phyloP scores from a whole-genome alignment of 1,139 yeast genomes.

The Debaryomycetaceae sp. region DNA sequence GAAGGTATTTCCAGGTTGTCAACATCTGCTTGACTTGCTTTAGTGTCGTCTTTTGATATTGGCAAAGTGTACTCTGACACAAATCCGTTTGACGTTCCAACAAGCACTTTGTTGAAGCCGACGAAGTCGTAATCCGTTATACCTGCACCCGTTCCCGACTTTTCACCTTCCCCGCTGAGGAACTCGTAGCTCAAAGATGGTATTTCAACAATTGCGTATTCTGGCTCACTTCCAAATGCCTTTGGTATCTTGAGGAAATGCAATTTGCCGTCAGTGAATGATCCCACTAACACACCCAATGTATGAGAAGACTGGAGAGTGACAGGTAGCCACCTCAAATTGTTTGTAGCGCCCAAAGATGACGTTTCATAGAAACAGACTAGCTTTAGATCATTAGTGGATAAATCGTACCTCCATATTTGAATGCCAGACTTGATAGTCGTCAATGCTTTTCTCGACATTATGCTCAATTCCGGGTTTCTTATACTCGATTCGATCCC shows the following conservation, averaged over 20 bases:
- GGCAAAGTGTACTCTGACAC: slow-evolving; percentile 59
- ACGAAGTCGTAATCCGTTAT: slow-evolving; percentile 58
- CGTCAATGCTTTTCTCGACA: slow-evolving; percentile 10
- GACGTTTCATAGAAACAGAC: slow-evolving; percentile 34
- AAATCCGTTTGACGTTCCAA: slow-evolving; percentile 66
- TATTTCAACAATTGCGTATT: slow-evolving; percentile 17
- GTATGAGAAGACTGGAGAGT: slow-evolving; percentile 16
- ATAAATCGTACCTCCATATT: slow-evolving; percentile 42
- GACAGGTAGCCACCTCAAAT: slow-evolving; percentile 50
- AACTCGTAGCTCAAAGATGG: slow-evolving; percentile 6
- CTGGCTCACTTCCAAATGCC: slow-evolving; percentile 7
- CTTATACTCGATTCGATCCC: slow-evolving; percentile 22
- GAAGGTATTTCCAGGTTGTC: slow-evolving; percentile 39
- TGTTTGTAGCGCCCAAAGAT: slow-evolving; percentile 51
- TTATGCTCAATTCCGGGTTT: slow-evolving; percentile 33
- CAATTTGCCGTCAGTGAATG: slow-evolving; percentile 61
- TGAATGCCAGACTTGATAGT: slow-evolving; percentile 39
- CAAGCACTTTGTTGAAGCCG: slow-evolving; percentile 45
- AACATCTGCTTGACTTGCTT: slow-evolving; percentile 8
- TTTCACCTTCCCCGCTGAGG: slow-evolving; percentile 1
- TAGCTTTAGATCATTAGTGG: slow-evolving; percentile 18
- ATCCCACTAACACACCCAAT: slow-evolving; percentile 50
- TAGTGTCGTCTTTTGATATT: slow-evolving; percentile 2
- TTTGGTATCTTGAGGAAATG: slow-evolving; percentile 45
- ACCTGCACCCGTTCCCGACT: slow-evolving; percentile 13